These are phyloP conservation scores for Grifola frondosa DNA, from an alignment of 1,284 basidiomycete genomes.

Conservation along the genomic window DNA sequence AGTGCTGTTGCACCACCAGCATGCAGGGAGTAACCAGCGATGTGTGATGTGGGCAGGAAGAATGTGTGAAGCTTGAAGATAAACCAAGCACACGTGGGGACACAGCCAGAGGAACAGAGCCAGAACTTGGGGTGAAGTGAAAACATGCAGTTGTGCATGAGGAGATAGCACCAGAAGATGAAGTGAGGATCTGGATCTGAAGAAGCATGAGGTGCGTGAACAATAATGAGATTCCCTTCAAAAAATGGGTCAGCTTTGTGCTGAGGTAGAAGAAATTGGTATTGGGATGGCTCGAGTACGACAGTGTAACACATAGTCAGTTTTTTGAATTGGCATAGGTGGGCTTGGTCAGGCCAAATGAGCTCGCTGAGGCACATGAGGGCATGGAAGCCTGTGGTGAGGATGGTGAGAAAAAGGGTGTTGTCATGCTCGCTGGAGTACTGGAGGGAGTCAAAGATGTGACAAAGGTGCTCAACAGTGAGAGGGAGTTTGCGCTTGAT, in stretches of 20 bases:
- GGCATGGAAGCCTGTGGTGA: slow-evolving; percentile 31
- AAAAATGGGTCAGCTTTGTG: slow-evolving; percentile 32
- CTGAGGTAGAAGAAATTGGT: slow-evolving; percentile 26
- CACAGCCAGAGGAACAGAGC: slow-evolving; percentile 14
- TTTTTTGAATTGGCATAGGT: slow-evolving; percentile 22
- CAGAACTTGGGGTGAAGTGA: slow-evolving; percentile 16
- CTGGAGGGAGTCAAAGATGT: not conserved
- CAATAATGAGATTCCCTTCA: not conserved
- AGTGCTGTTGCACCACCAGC: slow-evolving; percentile 38
- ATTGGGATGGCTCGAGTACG: not conserved
- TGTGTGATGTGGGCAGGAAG: slow-evolving; percentile 13
- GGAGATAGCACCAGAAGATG: slow-evolving; percentile 12
- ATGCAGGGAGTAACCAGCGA: slow-evolving; percentile 34
- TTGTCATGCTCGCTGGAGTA: too few relatives aligned
- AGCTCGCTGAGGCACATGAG: slow-evolving; percentile 34
- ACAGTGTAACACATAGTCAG: slow-evolving; percentile 19
- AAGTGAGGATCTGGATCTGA: slow-evolving; percentile 1
- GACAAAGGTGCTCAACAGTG: slow-evolving; percentile 21
- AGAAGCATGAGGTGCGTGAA: not conserved
- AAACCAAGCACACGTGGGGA: slow-evolving; percentile 31
- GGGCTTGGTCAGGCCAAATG: slow-evolving; percentile 15
- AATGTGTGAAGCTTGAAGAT: slow-evolving; percentile 8
- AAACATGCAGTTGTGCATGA: slow-evolving; percentile 17
- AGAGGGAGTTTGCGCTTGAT: too few relatives aligned
- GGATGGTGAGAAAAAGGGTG: slow-evolving; percentile 26